Evolutionary conservation across 768 basidiomycete species (phyloP).

Genomic region (Dentipellis sp.): DNA sequence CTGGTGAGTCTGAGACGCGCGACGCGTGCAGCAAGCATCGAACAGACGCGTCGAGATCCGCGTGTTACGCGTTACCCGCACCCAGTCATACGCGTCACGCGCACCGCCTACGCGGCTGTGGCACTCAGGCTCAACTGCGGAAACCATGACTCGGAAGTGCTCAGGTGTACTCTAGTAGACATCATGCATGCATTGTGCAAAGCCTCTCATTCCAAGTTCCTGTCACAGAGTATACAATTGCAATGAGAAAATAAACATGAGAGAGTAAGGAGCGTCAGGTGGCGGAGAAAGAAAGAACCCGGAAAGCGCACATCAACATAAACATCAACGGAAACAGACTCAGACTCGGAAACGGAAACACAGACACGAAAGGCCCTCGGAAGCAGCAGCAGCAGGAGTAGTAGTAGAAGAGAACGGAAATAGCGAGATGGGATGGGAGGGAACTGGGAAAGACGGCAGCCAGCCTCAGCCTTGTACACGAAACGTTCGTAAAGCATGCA

Average conservation of each 20-base stretch:
- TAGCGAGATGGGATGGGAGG: not conserved
- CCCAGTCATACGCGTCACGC: not conserved
- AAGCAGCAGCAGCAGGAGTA: no score
- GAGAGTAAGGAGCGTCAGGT: not conserved
- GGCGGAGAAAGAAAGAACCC: no score
- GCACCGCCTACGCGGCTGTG: not conserved
- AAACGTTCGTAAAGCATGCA: not conserved
- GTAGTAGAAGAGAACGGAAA: not conserved
- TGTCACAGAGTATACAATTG: not conserved
- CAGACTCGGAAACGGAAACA: no score
- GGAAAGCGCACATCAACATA: no score
- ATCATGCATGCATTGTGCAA: not conserved
- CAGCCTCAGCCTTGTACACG: not conserved
- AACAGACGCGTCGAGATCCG: slow-evolving; percentile 5
- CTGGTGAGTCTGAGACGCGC: slow-evolving; percentile 2
- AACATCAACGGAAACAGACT: no score
- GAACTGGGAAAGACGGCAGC: not conserved
- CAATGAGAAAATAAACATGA: not conserved
- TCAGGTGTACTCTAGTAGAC: no score
- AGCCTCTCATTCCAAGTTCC: no score
- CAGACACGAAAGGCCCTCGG: not conserved
- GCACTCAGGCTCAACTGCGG: not conserved
- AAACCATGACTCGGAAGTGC: not conserved
- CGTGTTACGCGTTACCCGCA: not conserved
- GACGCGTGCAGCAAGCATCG: slow-evolving; percentile 19